Base-by-base conservation (phyloP, 169 alveolate species). In the Plasmodium vinckei region DNA sequence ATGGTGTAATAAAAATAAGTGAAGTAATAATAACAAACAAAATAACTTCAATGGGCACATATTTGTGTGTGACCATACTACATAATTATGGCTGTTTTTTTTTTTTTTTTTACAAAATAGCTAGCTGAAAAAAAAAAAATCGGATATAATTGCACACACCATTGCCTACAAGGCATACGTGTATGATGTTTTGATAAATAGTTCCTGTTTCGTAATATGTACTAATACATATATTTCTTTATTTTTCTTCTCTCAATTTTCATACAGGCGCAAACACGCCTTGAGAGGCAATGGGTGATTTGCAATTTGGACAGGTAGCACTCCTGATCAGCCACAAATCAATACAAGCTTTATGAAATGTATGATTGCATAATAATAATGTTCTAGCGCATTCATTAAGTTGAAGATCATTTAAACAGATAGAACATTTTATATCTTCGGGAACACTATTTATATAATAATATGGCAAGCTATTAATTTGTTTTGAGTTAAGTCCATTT, bases 281-380 rank as follows among this genome's bases (percentile, higher is more conserved):
- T 33, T 75, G 88, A 21, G 75, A 44, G 17, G 88, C 88, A 67
- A 88, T 88, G 13, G 93, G 90, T 5, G 90, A 65, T 64, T 94
- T 94, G 87, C 96, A 94, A 49, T 92, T 92, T n/a, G 96, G 96
- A 44, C 96, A 94, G 25, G 93, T 92, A 42, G 96, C 96, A 73
- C 93, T 94, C 60, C 96, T 91, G 60, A 94, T 88, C 56, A 94
- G 87, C 96, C 96, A 94, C 49, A 93, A 92, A 64, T 94, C 96
- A 79, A 94, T 94, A 69, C 96, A 94, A 44, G 93, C 47, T 71
- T 92, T 92, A 75, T 94, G 96, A 86, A 94, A 94, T 63, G 93
- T 79, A 56, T 94, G 96, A 61, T 94, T 94, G 64, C 96, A 94
- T 47, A 93, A 89, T 39, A 88, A 93, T 33, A 94, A 87, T 10